These are phyloP conservation scores for Prunella vulgaris DNA, from an alignment of 257 asterid species.

Conservation along the genomic window DNA sequence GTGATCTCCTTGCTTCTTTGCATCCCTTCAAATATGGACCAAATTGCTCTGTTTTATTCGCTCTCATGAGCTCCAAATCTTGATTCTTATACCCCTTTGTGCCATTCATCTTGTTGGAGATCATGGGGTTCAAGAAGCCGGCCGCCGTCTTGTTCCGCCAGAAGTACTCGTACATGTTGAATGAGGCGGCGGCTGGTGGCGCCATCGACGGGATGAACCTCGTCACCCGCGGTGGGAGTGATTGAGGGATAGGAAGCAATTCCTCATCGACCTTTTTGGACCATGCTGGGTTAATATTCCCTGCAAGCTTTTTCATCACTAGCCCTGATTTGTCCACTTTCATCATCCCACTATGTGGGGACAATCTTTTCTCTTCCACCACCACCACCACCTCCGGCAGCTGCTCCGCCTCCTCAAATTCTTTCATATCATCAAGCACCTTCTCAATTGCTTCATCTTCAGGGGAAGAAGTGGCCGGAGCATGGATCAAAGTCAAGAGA, in stretches of 20 bases:
- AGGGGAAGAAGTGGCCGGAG: background rate
- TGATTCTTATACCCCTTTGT: conserved; percentile 31
- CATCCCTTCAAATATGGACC: conserved; percentile 50
- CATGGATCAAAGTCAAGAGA: conserved; percentile 38
- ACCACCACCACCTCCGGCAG: background rate
- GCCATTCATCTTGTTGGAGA: conserved; percentile 6
- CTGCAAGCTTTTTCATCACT: conserved; percentile 41
- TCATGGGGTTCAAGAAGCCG: conserved; percentile 10
- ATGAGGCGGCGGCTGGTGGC: conserved; percentile 29
- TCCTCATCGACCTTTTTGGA: conserved; percentile 24
- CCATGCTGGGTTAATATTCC: conserved; percentile 43
- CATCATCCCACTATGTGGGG: conserved; percentile 33
- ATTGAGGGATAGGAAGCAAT: conserved; percentile 23
- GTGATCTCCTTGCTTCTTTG: conserved; percentile 56
- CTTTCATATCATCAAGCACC: conserved; percentile 29
- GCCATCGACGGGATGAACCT: conserved; percentile 23
- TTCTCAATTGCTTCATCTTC: conserved; percentile 25
- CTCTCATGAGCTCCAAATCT: conserved; percentile 44
- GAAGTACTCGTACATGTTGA: conserved; percentile 65
- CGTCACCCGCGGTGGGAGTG: conserved; percentile 45
- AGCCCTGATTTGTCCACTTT: conserved; percentile 37
- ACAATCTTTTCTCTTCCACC: conserved; percentile 23
- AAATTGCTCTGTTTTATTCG: conserved; percentile 35
- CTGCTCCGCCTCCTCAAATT: conserved; percentile 10
- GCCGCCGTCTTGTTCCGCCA: conserved; percentile 50